phyloP scores from a whole-genome alignment of 2,329 filamentous ascomycete species.

The Ophiostoma sp. region DNA sequence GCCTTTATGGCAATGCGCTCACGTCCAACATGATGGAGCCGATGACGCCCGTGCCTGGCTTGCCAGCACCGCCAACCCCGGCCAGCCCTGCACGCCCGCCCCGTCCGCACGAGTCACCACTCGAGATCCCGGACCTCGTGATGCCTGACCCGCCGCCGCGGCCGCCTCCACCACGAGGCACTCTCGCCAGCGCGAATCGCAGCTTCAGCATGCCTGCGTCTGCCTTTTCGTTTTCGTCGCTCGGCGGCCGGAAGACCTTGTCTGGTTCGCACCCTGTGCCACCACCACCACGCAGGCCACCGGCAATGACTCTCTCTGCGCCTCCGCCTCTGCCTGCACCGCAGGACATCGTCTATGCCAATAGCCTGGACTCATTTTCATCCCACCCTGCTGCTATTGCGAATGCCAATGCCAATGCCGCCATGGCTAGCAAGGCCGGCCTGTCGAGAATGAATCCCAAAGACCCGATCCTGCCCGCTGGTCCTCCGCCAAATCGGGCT shows the following conservation, averaged over 20 bases:
- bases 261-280: not conserved
- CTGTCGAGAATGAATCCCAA: not conserved
- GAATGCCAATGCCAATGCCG: not conserved
- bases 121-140: conserved; percentile 36
- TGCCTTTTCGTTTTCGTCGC: not conserved
- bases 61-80: conserved; percentile 6
- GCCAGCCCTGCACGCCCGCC: conserved; percentile 35
- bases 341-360: not conserved
- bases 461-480: conserved; percentile 28
- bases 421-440: not conserved
- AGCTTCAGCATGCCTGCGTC: conserved; percentile 20
- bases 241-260: not conserved
- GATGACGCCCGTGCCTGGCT: conserved; percentile 12
- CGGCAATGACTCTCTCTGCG: not conserved
- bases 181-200: not conserved
- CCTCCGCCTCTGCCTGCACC: not conserved
- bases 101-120: conserved; percentile 34
- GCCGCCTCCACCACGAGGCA: conserved; percentile 1
- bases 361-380: conserved; percentile 11
- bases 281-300: not conserved
- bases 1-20: conserved; percentile 22
- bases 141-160: conserved; percentile 28
- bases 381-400: not conserved
- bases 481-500: conserved; percentile 43
- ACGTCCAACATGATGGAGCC: conserved; percentile 21